Evolutionary conservation across 495 filamentous ascomycete genomes (phyloP), one percentile per base, ranked within the genome.

Genomic region (Gamarada debralockiae): DNA sequence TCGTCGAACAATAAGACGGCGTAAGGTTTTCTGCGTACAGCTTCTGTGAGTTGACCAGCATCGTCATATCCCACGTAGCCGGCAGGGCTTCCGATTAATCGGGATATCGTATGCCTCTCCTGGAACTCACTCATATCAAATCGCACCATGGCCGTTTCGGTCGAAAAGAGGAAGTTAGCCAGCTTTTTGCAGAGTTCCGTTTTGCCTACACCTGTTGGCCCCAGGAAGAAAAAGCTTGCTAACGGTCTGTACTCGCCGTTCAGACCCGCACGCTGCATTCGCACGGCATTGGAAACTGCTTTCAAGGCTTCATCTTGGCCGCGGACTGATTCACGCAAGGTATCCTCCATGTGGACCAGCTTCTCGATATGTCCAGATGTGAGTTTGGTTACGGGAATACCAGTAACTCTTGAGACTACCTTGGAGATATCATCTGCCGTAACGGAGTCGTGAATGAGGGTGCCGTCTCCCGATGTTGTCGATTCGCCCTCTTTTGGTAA

Each of bases 111-210:
- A 65, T 97, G 92, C 66, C 95, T 96, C 63, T 98, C 93, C 61
- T 95, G 89, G 69, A 97, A 98, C 59, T 98, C 93, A 67, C 82
- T 88, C 92, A 97, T 98, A 68, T 98, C 93, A 65, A 97, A 98
- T 40, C 93, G 76, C 18, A 93, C 82, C 23, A 98, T 92, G 4
- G 93, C 92, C 37, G 77, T 78, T 60, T 96, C 90, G 2, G 89
- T 96, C 0, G 87, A 91, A 69, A 98, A 98, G 20, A 98, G 73
- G 75, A 96, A 96, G 54, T 77, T 76, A 41, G 92, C 93, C 64
- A 98, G 86, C 58, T 91, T 92, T 78, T 98, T 98, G 77, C 91
- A 96, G 4, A 97, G 78, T 59, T 97, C 93, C 1, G 92, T 98
- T 69, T 98, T 98, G 45, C 93, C 93, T 24, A 97, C 92, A 58